These are phyloP conservation scores for Xenosphaeropsis pyriputrescens DNA, from an alignment of 2,329 filamentous ascomycete species.

Conservation along the genomic window DNA sequence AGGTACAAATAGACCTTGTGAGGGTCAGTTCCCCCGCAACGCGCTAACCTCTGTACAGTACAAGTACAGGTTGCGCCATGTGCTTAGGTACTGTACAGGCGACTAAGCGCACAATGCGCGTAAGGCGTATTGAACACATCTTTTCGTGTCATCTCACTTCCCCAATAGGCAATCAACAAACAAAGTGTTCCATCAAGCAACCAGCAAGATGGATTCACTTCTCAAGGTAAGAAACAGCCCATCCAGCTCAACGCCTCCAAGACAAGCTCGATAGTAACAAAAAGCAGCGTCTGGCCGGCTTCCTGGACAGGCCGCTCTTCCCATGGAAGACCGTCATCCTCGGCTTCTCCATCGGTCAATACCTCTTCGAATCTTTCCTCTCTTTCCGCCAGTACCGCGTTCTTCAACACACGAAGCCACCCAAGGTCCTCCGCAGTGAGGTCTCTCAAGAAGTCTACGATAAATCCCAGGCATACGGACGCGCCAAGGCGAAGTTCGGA, in stretches of 20 bases:
- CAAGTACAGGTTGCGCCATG: too few species aligned
- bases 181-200: too few species aligned
- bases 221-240: conserved; percentile 15
- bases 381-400: conserved; percentile 82
- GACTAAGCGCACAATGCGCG: too few species aligned
- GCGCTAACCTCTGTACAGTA: too few species aligned
- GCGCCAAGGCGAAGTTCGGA: conserved; percentile 85
- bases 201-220: conserved; percentile 16
- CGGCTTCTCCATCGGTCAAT: conserved; percentile 86
- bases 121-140: too few species aligned
- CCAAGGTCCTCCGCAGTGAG: conserved; percentile 77
- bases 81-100: too few species aligned
- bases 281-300: conserved; percentile 56
- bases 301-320: conserved; percentile 83
- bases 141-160: too few species aligned
- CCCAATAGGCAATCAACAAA: too few species aligned
- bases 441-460: conserved; percentile 84
- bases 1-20: too few species aligned
- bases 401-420: conserved; percentile 63
- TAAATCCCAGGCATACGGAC: conserved; percentile 88
- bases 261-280: conserved; percentile 8
- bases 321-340: conserved; percentile 96
- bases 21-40: too few species aligned
- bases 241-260: neutral
- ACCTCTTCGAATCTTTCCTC: conserved; percentile 78